Evolutionary conservation across 176 grass and related monocot genomes (phyloP), one percentile per base, ranked within the genome.

Genomic region (Phoenix roebelenii): DNA sequence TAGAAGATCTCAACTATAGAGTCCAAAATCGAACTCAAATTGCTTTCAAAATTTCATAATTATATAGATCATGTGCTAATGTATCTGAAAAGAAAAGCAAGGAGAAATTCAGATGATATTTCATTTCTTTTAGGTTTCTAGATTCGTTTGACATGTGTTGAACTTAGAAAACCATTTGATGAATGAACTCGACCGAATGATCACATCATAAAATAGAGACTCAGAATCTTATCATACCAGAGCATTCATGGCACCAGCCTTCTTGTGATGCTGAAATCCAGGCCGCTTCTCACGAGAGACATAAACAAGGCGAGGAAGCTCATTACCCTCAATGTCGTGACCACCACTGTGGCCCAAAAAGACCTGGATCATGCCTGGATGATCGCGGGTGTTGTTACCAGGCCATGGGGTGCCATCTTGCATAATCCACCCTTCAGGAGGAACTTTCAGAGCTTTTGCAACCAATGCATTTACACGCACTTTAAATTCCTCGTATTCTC

Each of bases 401-500:
- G 94, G 94, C 94, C 94, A 98, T 57, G 88, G 94, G 35, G 94
- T 98, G 52, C 94, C 94, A 20, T 98, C 94, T 75, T 89, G 85
- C 94, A 98, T 98, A 61, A 98, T 93, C 94, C 94, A 92, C 7
- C 94, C 94, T 20, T 98, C 94, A 1, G 32, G 62, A 0, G 94
- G 94, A 16, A 89, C 88, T 71, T 98, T 93, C 76, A 83, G 55
- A 3, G 94, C 94, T 68, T 93, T 98, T 4, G 94, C 88, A 16
- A 98, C 94, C 59, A 98, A 72, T 50, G 88, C 94, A 59, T 98
- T 98, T 66, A 98, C 85, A 18, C 88, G 67, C 19, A 98, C 94
- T 76, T 98, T 98, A 74, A 92, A 98, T 76, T 98, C 94, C 68
- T 98, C 94, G 53, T 98, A 98, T 72, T 98, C 94, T 6, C 93